These are phyloP conservation scores for Diaporthe longicolla DNA, from an alignment of 2,329 filamentous ascomycete genomes.

Conservation along the genomic window DNA sequence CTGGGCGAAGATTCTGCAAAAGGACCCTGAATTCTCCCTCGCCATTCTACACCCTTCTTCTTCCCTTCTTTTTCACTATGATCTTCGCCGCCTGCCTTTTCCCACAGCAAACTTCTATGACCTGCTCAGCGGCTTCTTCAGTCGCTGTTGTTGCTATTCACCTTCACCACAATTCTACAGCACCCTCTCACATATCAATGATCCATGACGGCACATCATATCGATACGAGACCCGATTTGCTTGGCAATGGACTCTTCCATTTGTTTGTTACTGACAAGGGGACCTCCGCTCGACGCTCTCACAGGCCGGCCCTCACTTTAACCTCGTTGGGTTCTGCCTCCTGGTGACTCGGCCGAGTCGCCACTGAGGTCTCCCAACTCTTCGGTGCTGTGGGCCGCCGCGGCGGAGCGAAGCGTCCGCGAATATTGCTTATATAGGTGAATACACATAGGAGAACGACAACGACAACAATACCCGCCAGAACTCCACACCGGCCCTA, in stretches of 20 bases:
- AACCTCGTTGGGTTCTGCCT: conserved; percentile 73
- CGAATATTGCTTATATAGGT: conserved; percentile 59
- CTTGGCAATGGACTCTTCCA: conserved; percentile 49
- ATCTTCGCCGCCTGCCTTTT: not conserved
- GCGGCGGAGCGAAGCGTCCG: conserved; percentile 74
- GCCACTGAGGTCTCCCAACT: conserved; percentile 65
- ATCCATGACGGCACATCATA: not conserved
- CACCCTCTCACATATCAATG: conserved; percentile 4
- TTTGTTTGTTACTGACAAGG: conserved; percentile 50
- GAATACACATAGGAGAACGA: conserved; percentile 64
- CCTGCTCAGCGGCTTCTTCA: not conserved
- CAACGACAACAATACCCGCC: conserved; percentile 46
- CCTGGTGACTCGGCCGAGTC: conserved; percentile 42
- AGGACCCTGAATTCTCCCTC: conserved; percentile 32
- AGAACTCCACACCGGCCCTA: conserved; percentile 45
- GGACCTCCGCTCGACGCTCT: conserved; percentile 73
- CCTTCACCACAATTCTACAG: not conserved
- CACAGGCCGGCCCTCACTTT: conserved; percentile 73
- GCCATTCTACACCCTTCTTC: conserved; percentile 5
- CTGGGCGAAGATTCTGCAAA: conserved; percentile 34
- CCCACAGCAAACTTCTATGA: not conserved
- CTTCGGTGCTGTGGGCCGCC: conserved; percentile 76
- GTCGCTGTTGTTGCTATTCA: conserved; percentile 7
- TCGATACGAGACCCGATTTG: conserved; percentile 38
- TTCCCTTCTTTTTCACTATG: not conserved